Evolutionary conservation across 768 basidiomycete genomes (phyloP), one percentile per base, ranked within the genome.

Genomic region (Russula emetica): DNA sequence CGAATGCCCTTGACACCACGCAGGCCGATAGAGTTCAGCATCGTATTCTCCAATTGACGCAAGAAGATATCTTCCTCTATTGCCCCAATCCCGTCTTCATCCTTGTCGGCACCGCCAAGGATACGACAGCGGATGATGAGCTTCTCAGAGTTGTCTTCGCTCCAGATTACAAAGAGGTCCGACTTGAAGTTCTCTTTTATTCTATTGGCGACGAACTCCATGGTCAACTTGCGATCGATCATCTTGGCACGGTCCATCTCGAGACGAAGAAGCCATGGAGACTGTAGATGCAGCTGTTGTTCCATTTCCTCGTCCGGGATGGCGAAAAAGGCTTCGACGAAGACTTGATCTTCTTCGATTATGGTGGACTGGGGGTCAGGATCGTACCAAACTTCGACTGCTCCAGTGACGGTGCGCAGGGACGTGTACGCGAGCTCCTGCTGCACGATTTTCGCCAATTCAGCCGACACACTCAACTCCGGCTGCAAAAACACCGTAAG

Each of bases 251-350:
- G 92, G 74, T 98, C 97, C 60, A 99, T 85, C 72, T 96, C 96
- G 51, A 98, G 84, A 76, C 97, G 94, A 24, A 99, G 85, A 22
- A 99, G 80, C 97, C 97, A 99, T 0, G 95, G 94, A 1, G 97
- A 98, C 73, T 95, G 92, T 1, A 94, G 79, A 68, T 93, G 88
- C 2, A 97, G 78, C 71, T 96, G 96, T 22, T 84, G 82, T 73
- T 96, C 93, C 63, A 96, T 88, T 55, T 95, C 92, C 72, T 98
- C 94, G 70, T 98, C 97, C 7, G 97, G 97, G 72, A 98, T 98
- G 60, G 95, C 96, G 74, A 98, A 99, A 90, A 98, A 98, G 0
- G 94, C 94, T 71, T 97, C 93, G 61, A 99, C 97, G 72, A 99
- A 98, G 26, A 94, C 85, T 26, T 83, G 78, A 74, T 99, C 97